Evolutionary conservation across 352 stramenopile genomes (phyloP).

Genomic region (Phytophthora quininea): DNA sequence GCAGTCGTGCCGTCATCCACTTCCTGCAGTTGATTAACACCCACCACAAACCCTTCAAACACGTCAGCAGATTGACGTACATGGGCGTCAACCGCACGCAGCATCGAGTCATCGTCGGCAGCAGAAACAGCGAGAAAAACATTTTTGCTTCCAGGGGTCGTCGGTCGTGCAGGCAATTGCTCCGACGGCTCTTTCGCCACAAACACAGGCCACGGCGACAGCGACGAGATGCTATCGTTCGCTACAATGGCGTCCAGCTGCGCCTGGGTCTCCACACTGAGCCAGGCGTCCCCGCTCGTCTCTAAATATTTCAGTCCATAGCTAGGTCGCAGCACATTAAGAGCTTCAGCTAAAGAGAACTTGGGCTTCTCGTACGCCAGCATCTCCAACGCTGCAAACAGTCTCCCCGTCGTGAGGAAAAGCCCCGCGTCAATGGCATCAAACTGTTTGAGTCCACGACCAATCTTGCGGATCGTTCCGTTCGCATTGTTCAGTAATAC

Average conservation of each 20-base stretch:
- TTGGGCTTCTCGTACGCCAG: conserved; percentile 84
- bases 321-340: conserved; percentile 79
- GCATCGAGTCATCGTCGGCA: conserved; percentile 74
- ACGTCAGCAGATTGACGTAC: conserved; percentile 48
- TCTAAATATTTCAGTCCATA: conserved; percentile 81
- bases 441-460: conserved; percentile 69
- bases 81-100: conserved; percentile 69
- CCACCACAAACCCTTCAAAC: conserved; percentile 87
- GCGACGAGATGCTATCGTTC: conserved; percentile 57
- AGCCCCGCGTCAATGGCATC: conserved; percentile 81
- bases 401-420: conserved; percentile 68
- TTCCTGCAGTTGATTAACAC: conserved; percentile 76
- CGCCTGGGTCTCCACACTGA: conserved; percentile 82
- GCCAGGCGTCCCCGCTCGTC: conserved; percentile 65
- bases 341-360: conserved; percentile 83
- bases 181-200: conserved; percentile 64
- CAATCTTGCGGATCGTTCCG: conserved; percentile 69
- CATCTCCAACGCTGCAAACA: conserved; percentile 86
- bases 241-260: conserved; percentile 65
- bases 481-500: conserved; percentile 55
- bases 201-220: conserved; percentile 82
- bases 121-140: conserved; percentile 81
- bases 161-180: conserved; percentile 10
- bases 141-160: conserved; percentile 55
- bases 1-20: conserved; percentile 16